Evolutionary conservation across 768 basidiomycete genomes (phyloP).

Genomic region (Krasilnikovozyma curviuscula): DNA sequence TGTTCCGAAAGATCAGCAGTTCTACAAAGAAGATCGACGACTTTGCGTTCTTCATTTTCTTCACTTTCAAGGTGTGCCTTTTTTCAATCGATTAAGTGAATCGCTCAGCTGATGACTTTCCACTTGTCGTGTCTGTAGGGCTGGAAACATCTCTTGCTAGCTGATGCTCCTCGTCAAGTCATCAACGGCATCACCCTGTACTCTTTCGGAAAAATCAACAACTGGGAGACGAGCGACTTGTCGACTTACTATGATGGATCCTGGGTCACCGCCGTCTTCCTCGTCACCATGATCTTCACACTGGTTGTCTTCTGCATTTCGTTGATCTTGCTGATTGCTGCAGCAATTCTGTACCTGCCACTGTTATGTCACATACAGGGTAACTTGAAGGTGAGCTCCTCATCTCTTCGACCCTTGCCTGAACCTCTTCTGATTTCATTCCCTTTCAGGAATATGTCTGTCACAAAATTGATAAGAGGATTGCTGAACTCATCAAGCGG

Average conservation of each 20-base stretch:
- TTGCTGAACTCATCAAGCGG: slow-evolving; percentile 78
- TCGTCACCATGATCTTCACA: slow-evolving; percentile 77
- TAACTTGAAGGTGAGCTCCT: slow-evolving; percentile 59
- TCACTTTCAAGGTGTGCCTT: slow-evolving; percentile 75
- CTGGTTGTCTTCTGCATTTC: slow-evolving; percentile 71
- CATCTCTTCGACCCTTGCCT: neutral
- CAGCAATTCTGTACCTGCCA: slow-evolving; percentile 80
- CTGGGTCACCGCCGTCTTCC: slow-evolving; percentile 59
- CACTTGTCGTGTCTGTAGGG: slow-evolving; percentile 35
- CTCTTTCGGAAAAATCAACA: slow-evolving; percentile 57
- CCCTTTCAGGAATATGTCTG: slow-evolving; percentile 71
- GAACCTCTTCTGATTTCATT: neutral
- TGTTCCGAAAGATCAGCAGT: slow-evolving; percentile 88
- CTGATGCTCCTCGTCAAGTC: slow-evolving; percentile 89
- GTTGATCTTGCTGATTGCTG: slow-evolving; percentile 56
- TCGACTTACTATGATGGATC: slow-evolving; percentile 33
- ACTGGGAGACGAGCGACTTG: slow-evolving; percentile 50
- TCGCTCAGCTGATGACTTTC: neutral
- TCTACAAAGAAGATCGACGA: slow-evolving; percentile 93
- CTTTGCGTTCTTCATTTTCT: slow-evolving; percentile 98
- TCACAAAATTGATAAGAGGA: slow-evolving; percentile 98
- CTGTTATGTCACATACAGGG: slow-evolving; percentile 87
- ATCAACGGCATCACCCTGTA: slow-evolving; percentile 97
- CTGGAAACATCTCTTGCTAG: slow-evolving; percentile 73
- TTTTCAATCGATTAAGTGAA: neutral